These are phyloP conservation scores for Colletotrichum tofieldiae DNA, from an alignment of 2,329 filamentous ascomycete genomes.

Conservation along the genomic window DNA sequence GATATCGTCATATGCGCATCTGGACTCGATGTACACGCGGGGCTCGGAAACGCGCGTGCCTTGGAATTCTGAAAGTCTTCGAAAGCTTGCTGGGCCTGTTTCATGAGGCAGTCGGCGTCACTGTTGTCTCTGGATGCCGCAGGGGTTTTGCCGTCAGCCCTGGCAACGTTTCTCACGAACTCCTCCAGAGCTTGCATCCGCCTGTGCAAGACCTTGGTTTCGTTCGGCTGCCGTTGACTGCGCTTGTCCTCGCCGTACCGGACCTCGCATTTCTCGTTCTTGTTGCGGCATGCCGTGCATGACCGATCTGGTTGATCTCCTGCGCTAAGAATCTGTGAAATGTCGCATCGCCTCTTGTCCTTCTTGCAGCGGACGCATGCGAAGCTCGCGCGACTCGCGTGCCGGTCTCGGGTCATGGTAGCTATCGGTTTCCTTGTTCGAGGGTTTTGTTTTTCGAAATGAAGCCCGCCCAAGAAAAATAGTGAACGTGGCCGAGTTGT, in stretches of 20 bases:
- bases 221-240: conserved; percentile 32
- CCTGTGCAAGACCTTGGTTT: conserved; percentile 30
- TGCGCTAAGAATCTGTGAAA: conserved; percentile 26
- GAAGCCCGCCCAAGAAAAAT: not conserved
- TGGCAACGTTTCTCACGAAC: conserved; percentile 32
- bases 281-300: conserved; percentile 36
- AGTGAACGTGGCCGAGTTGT: not conserved
- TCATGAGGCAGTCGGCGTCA: not conserved
- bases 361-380: conserved; percentile 40
- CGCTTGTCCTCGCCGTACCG: conserved; percentile 40
- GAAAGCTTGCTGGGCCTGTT: not conserved
- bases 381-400: conserved; percentile 39
- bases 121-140: not conserved
- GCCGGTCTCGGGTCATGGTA: conserved; percentile 35
- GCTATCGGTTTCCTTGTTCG: not conserved
- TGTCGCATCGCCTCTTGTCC: conserved; percentile 39
- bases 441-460: not conserved
- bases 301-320: conserved; percentile 22
- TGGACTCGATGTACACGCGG: conserved; percentile 14
- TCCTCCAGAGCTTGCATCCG: conserved; percentile 38
- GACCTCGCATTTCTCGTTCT: conserved; percentile 40
- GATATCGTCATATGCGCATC: not conserved
- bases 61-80: not conserved
- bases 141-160: not conserved
- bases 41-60: conserved; percentile 25